Evolutionary conservation across 768 basidiomycete species (phyloP), one percentile per base, ranked within the genome.

Genomic region (Phlebiopsis flavidoalba): DNA sequence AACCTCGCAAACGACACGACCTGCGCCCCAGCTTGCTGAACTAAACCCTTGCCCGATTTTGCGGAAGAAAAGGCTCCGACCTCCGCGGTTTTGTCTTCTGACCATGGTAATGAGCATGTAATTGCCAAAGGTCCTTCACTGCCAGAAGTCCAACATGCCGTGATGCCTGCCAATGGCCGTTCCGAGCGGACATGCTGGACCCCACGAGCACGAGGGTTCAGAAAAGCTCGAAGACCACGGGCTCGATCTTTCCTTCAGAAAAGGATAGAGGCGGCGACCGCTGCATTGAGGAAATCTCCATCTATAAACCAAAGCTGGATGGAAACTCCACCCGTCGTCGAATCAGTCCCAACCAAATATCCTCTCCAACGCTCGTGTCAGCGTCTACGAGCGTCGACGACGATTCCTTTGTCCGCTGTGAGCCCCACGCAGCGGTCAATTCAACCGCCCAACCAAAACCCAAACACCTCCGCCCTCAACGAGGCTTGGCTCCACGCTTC

Each of bases 401-500:
- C 72, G 14, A 71, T 73, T 31, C 73, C 70, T 4, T 61, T 70
- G 33, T 64, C 66, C 24, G 65, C 69, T 17, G 62, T 65, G 19
- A 63, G 63, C 17, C 51, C 65, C 24, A 52, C 64, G 14, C 53
- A 55, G 47, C 64, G 55, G 10, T 51, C 53, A 26, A 60, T 61
- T n/a, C 59, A 22, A 6, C n/a, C n/a, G n/a, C n/a, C n/a, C n/a
- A n/a, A n/a, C n/a, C n/a, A n/a, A n/a, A n/a, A n/a, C n/a, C n/a
- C n/a, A n/a, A n/a, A n/a, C n/a, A n/a, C 46, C 62, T 48, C n/a
- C 64, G 15, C 83, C 82, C 0, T 60, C 69, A 19, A 60, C 59
- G 48, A 88, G 83, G 70, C 80, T 93, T 60, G 86, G 88, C 49
- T 83, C 85, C n/a, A 45, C 84, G 89, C 22, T 84, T 93, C 77